Evolutionary conservation across 192 early-diverging fungal genomes (phyloP).

Genomic region (Allomyces macrogynus): DNA sequence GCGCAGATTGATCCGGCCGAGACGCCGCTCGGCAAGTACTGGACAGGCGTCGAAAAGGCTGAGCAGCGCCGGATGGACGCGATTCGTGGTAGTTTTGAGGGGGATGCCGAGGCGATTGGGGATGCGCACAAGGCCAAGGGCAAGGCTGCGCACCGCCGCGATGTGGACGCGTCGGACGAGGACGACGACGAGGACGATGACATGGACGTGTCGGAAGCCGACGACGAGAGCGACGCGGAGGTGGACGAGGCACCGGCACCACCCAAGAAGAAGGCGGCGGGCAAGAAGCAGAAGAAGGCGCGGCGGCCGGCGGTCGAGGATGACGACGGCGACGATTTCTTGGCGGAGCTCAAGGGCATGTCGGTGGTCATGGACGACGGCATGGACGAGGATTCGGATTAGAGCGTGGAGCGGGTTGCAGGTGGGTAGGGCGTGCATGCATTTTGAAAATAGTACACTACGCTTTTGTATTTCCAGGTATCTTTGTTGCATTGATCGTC

Average conservation of each 20-base stretch:
- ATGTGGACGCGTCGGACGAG: background rate
- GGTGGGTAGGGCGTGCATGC: too few relatives aligned
- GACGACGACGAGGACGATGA: background rate
- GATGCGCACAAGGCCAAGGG: background rate
- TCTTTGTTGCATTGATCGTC: too few relatives aligned
- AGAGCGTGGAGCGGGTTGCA: background rate
- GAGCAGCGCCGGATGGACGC: background rate
- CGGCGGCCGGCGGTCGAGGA: background rate
- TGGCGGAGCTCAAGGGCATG: background rate
- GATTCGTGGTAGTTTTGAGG: background rate
- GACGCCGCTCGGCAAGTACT: background rate
- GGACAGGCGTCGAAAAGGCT: background rate
- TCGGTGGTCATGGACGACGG: background rate
- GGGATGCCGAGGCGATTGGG: background rate
- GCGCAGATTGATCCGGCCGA: background rate
- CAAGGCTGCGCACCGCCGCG: background rate
- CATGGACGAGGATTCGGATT: conserved; percentile 1
- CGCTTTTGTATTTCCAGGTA: too few relatives aligned
- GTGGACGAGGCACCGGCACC: background rate
- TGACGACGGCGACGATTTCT: background rate
- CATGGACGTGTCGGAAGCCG: background rate
- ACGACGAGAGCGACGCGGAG: background rate
- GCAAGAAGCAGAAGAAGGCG: background rate
- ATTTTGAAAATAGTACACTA: too few relatives aligned
- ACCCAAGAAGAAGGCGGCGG: background rate